phyloP scores from a whole-genome alignment of 192 early-diverging fungal species.

The Chytriomyces confervae region DNA sequence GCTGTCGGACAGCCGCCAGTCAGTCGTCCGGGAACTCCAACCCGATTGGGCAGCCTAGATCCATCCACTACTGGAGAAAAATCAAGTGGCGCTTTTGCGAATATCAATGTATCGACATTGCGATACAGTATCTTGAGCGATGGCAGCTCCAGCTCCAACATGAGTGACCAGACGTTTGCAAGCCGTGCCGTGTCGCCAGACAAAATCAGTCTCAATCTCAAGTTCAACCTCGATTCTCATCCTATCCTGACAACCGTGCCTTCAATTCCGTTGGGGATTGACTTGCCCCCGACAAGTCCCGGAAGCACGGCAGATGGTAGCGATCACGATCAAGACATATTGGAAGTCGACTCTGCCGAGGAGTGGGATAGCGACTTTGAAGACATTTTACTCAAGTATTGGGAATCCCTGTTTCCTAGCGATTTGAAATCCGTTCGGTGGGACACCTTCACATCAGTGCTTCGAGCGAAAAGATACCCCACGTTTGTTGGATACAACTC shows the following conservation, averaged over 20 bases:
- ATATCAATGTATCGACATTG: background rate
- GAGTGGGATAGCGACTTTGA: conserved; percentile 18
- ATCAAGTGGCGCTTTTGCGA: background rate
- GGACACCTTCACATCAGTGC: background rate
- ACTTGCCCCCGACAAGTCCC: conserved; percentile 18
- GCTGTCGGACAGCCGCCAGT: conserved; percentile 2
- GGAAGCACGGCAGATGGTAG: background rate
- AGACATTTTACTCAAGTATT: conserved; percentile 12
- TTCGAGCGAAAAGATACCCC: conserved; percentile 1
- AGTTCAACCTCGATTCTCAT: conserved; percentile 20
- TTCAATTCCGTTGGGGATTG: conserved; percentile 30
- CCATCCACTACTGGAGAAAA: background rate
- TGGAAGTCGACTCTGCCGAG: background rate
- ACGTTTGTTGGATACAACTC: conserved; percentile 17
- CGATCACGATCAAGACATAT: conserved; percentile 12
- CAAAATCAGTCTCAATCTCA: conserved; percentile 25
- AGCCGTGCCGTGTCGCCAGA: background rate
- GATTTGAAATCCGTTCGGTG: conserved; percentile 4
- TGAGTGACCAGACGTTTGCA: background rate
- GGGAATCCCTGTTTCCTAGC: conserved; percentile 13
- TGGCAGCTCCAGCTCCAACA: background rate
- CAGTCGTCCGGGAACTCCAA: background rate
- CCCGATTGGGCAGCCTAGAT: background rate
- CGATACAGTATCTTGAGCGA: background rate
- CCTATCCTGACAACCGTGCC: conserved; percentile 15